A percentile compares a stretch with the other conserved stretches of the same genome.
phyloP scores from a whole-genome alignment of 768 basidiomycete genomes.

The Lactifluus volemus region DNA sequence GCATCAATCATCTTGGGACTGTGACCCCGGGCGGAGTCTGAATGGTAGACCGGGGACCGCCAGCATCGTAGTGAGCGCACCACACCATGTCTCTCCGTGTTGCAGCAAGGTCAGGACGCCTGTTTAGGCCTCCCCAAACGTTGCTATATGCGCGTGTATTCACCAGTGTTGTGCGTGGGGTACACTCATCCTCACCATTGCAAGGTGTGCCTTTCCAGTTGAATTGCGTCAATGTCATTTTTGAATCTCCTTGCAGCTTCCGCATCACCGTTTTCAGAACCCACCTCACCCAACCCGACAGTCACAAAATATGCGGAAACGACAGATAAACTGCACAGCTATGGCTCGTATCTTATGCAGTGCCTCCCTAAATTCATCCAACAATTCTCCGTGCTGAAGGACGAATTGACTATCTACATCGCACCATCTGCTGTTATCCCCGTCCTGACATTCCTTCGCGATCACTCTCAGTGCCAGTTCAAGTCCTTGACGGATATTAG shows the following conservation, averaged over 20 bases:
- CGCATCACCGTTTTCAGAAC: conserved; percentile 76
- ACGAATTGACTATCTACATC: conserved; percentile 87
- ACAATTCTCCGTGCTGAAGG: conserved; percentile 95
- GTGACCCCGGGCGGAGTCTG: conserved; percentile 17
- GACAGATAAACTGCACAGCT: conserved; percentile 76
- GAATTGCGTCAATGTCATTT: neutral
- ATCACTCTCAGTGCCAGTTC: conserved; percentile 93
- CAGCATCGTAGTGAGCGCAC: neutral
- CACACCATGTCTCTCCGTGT: conserved; percentile 36
- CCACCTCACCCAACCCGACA: conserved; percentile 83
- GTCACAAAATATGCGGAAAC: conserved; percentile 61
- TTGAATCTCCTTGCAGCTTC: conserved; percentile 36
- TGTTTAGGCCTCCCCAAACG: conserved; percentile 34
- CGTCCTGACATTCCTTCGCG: conserved; percentile 84
- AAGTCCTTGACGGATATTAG: conserved; percentile 90
- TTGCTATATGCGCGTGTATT: conserved; percentile 40
- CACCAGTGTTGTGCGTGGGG: conserved; percentile 4
- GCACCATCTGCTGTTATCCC: conserved; percentile 76
- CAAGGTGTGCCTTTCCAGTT: conserved; percentile 35
- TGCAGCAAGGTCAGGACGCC: conserved; percentile 36
- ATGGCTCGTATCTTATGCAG: conserved; percentile 88
- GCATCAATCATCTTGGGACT: neutral
- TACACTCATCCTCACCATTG: conserved; percentile 26
- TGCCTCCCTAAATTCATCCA: conserved; percentile 96
- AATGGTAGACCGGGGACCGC: neutral